Percentiles rank a stretch among this genome's conserved stretches.
Evolutionary conservation across 2,329 filamentous ascomycete species (phyloP).

Genomic region (Scedosporium dehoogii): DNA sequence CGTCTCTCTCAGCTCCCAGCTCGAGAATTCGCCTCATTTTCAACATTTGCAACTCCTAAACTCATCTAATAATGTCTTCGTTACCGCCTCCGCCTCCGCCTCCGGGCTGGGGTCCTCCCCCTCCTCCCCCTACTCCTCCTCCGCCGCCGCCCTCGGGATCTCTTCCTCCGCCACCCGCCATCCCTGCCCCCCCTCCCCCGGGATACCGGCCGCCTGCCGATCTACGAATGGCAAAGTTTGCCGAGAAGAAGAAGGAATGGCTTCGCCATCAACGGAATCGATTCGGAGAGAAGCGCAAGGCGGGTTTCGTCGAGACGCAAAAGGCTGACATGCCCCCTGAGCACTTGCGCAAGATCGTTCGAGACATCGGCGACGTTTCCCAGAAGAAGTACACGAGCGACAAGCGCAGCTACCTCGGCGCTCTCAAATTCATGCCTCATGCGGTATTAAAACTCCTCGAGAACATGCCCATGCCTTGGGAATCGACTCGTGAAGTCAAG

Average conservation of each 20-base stretch:
- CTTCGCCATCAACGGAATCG: conserved; percentile 80
- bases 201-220: conserved; percentile 74
- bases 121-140: conserved; percentile 42
- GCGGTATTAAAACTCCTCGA: conserved; percentile 93
- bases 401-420: conserved; percentile 94
- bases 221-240: conserved; percentile 84
- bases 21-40: conserved; percentile 6
- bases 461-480: conserved; percentile 99
- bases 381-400: conserved; percentile 99
- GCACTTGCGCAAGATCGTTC: conserved; percentile 95
- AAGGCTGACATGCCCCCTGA: conserved; percentile 98
- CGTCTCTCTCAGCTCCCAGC: background rate
- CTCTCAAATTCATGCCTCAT: conserved; percentile 98
- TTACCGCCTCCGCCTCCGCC: conserved; percentile 45
- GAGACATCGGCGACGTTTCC: conserved; percentile 96
- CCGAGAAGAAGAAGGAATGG: conserved; percentile 99
- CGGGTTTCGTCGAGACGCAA: conserved; percentile 92
- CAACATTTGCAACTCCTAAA: background rate
- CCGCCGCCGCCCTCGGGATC: conserved; percentile 44
- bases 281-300: conserved; percentile 94
- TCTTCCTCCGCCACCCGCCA: conserved; percentile 47
- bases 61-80: conserved; percentile 33
- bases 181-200: conserved; percentile 66
- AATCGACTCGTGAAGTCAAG: conserved; percentile 91
- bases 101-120: conserved; percentile 44